Evolutionary conservation across 805 yeast species (phyloP), one percentile per base, ranked within the genome.

Genomic region (Zygosaccharomyces gambellarensis): DNA sequence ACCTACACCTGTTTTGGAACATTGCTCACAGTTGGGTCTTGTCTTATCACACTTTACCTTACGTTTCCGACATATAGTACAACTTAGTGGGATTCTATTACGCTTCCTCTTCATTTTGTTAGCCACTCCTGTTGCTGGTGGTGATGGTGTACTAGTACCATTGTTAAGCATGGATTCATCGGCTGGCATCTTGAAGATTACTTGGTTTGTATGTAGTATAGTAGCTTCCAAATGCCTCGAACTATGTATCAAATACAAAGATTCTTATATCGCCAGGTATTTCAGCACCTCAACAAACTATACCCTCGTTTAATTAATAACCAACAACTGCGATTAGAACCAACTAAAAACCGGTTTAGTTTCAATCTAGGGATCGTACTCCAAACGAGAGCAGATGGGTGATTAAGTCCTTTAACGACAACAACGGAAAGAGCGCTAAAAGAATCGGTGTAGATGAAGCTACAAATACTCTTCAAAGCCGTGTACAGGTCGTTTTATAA

Each of bases 1-100:
- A 6, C 76, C 76, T 12, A 79, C 83, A 2, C 82, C 83, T 12
- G 80, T 79, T 57, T 77, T 76, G 31, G 73, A 71, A 67, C 84
- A 79, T 49, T 77, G 79, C 7, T 77, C 70, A 62, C 84, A 79
- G 45, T 77, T 79, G 0, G 84, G 84, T 54, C 79, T 73, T 40
- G 71, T 71, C 52, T 74, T 71, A 55, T 73, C 77, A 64, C 79
- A 75, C 43, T 75, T 76, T 12, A 78, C 79, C 54, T 78, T 78
- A 47, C 79, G 63, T 56, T 73, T 68, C 50, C 79, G 70, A 57
- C 82, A 78, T 39, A 71, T 72, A 0, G 76, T 71, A 52, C 77
- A 73, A 51, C 75, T 71, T 40, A 76, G 65, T 3, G 80, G 76
- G 4, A 72, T 73, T 57, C 81, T 69, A 59, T 77, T 76, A 55